Percentiles rank a stretch among this genome's conserved stretches.
phyloP scores from a whole-genome alignment of 2,329 filamentous ascomycete genomes.

The Orbilia ellipsospora region DNA sequence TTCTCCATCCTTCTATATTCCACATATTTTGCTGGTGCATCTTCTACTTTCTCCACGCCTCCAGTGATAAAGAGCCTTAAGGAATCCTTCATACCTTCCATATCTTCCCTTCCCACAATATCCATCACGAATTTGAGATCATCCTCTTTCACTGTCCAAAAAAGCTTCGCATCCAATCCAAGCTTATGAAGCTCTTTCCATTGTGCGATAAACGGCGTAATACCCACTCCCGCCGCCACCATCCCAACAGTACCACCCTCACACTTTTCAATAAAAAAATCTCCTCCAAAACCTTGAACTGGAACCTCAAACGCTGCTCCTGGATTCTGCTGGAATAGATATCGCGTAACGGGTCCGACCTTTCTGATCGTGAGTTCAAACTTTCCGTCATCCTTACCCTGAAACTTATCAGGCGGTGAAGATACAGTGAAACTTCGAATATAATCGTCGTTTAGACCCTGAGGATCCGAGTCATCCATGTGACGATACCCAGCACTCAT shows the following conservation, averaged over 20 bases:
- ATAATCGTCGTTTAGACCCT: conserved; percentile 84
- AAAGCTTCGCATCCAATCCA: conserved; percentile 66
- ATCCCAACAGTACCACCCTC: conserved; percentile 68
- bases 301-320: conserved; percentile 71
- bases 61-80: conserved; percentile 76
- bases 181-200: conserved; percentile 66
- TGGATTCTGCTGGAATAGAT: conserved; percentile 72
- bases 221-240: conserved; percentile 81
- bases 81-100: conserved; percentile 65
- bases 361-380: conserved; percentile 79
- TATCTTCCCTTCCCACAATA: conserved; percentile 67
- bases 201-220: conserved; percentile 82
- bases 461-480: conserved; percentile 84
- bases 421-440: conserved; percentile 85
- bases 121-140: conserved; percentile 75
- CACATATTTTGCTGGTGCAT: conserved; percentile 17
- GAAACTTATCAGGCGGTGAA: conserved; percentile 66
- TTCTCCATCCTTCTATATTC: conserved; percentile 65
- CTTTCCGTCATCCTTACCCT: conserved; percentile 62
- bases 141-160: conserved; percentile 74
- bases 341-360: conserved; percentile 75
- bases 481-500: conserved; percentile 80
- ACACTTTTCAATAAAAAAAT: conserved; percentile 65
- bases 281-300: conserved; percentile 78
- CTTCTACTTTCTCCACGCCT: conserved; percentile 6